phyloP scores from a whole-genome alignment of 805 yeast species.

The Brettanomyces custersianus region DNA sequence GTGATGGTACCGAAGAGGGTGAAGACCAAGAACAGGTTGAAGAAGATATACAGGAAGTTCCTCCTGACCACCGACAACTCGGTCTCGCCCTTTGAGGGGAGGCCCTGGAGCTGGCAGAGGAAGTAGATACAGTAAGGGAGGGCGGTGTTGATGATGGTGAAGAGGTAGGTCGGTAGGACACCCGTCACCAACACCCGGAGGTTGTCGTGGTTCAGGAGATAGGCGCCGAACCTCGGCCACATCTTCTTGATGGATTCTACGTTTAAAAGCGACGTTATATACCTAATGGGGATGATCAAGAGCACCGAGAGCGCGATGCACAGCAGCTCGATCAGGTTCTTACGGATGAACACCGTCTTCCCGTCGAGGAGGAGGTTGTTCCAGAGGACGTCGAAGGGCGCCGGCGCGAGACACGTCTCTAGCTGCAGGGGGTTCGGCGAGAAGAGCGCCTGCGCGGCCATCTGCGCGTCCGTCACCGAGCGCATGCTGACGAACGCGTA shows the following conservation, averaged over 20 bases:
- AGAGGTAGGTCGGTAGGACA: constrained; percentile 51
- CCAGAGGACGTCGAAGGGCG: constrained; percentile 95
- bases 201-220: constrained; percentile 41
- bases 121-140: constrained; percentile 49
- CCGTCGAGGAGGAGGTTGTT: constrained; percentile 36
- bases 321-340: constrained; percentile 24
- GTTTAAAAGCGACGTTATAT: constrained; percentile 48
- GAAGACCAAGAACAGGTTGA: constrained; percentile 53
- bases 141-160: constrained; percentile 42
- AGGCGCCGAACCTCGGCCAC: constrained; percentile 53
- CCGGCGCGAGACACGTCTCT: constrained; percentile 84
- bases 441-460: constrained; percentile 93
- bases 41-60: constrained; percentile 52
- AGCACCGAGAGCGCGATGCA: constrained; percentile 42
- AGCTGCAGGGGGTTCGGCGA: constrained; percentile 84
- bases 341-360: constrained; percentile 26
- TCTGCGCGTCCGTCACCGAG: constrained; percentile 89
- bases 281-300: constrained; percentile 46
- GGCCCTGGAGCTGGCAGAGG: constrained; percentile 42
- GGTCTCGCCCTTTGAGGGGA: constrained; percentile 47
- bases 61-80: constrained; percentile 49
- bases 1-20: constrained; percentile 54
- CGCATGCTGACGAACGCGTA: constrained; percentile 83
- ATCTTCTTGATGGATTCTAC: constrained; percentile 45
- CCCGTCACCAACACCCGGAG: constrained; percentile 50